Evolutionary conservation across 306 rosid species (phyloP).

Genomic region (Psophocarpus tetragonolobus): DNA sequence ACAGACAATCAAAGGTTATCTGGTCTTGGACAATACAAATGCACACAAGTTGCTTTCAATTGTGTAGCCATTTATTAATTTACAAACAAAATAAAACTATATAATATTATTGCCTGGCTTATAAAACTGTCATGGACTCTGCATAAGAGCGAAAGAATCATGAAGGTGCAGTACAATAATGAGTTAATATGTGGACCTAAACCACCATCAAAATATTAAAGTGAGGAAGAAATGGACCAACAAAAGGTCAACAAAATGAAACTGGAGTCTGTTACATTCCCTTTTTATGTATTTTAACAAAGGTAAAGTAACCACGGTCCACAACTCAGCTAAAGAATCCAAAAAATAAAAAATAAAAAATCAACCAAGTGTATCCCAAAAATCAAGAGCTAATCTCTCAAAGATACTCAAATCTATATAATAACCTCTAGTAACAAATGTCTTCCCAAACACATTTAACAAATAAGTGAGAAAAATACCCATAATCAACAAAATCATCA

Average conservation of each 20-base stretch:
- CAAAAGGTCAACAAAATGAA: background rate
- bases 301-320: background rate
- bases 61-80: background rate
- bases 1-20: background rate
- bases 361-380: no score
- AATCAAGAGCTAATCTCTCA: no score
- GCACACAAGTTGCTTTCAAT: background rate
- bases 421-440: no score
- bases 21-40: background rate
- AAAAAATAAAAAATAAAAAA: no score
- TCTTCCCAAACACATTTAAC: background rate
- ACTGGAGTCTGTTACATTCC: background rate
- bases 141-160: background rate
- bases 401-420: no score
- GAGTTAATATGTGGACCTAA: background rate
- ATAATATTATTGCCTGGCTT: no score
- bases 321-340: background rate
- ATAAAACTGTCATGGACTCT: background rate
- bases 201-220: background rate
- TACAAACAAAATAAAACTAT: background rate
- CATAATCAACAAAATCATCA: background rate
- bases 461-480: background rate
- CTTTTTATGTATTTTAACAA: background rate
- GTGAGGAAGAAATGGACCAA: background rate
- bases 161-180: background rate